Percentiles rank a stretch among this genome's conserved stretches.
These are phyloP conservation scores for Aspergillus glaucus DNA, from an alignment of 2,329 filamentous ascomycete genomes.

Conservation along the genomic window DNA sequence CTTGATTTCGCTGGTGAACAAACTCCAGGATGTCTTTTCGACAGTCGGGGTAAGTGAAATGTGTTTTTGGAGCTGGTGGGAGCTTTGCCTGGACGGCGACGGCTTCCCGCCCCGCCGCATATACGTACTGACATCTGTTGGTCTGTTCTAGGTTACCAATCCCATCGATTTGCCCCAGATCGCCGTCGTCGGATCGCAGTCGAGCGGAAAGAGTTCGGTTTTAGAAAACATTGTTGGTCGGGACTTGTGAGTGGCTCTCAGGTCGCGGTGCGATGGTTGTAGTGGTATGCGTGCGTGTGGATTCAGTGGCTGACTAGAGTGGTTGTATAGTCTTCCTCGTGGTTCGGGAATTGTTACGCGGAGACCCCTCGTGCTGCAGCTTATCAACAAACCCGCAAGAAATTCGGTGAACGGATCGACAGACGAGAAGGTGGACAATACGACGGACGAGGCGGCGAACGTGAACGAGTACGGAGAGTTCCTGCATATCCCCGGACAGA, in stretches of 20 bases:
- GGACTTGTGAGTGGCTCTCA: slow-evolving; percentile 72
- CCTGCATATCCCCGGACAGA: slow-evolving; percentile 92
- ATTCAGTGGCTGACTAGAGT: slow-evolving; percentile 19
- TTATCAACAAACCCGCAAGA: slow-evolving; percentile 77
- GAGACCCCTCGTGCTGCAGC: slow-evolving; percentile 90
- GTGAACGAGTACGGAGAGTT: slow-evolving; percentile 98
- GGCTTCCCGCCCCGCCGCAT: not conserved
- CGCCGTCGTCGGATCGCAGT: slow-evolving; percentile 95
- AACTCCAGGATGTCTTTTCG: slow-evolving; percentile 97
- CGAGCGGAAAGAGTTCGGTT: slow-evolving; percentile 98
- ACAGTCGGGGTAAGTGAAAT: slow-evolving; percentile 70
- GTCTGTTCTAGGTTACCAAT: slow-evolving; percentile 70
- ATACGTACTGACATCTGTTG: slow-evolving; percentile 21
- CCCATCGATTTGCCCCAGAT: slow-evolving; percentile 98
- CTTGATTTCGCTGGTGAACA: slow-evolving; percentile 84
- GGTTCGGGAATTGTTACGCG: slow-evolving; percentile 96
- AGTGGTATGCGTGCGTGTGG: slow-evolving; percentile 1
- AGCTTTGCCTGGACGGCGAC: not conserved
- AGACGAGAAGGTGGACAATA: slow-evolving; percentile 56
- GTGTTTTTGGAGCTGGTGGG: not conserved
- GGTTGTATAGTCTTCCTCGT: slow-evolving; percentile 69
- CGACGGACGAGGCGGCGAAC: slow-evolving; percentile 81
- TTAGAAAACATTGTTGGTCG: slow-evolving; percentile 97
- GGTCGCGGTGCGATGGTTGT: slow-evolving; percentile 10
- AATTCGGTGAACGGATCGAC: slow-evolving; percentile 67